These are phyloP conservation scores for Cyberlindnera euphorbiiphila DNA, from an alignment of 805 yeast genomes.

Conservation along the genomic window DNA sequence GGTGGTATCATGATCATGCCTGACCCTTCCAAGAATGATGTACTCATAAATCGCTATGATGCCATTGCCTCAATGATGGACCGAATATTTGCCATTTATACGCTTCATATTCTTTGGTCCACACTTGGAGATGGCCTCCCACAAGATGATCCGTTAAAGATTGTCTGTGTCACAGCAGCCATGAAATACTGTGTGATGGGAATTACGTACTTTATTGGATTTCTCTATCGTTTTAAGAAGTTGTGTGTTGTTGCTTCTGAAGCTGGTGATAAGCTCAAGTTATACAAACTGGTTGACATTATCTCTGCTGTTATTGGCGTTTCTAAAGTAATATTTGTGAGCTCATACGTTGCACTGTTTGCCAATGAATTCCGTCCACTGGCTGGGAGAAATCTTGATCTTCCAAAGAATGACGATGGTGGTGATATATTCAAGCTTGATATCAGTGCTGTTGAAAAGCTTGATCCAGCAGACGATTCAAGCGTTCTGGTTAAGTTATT, in stretches of 20 bases:
- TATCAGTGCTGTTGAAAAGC: slow-evolving; percentile 13
- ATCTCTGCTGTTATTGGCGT: slow-evolving; percentile 10
- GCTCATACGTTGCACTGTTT: slow-evolving; percentile 16
- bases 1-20: slow-evolving; percentile 13
- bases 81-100: slow-evolving; percentile 10
- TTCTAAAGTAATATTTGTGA: slow-evolving; percentile 15
- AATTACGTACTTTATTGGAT: slow-evolving; percentile 22
- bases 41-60: slow-evolving; percentile 4
- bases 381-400: neutral
- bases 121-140: slow-evolving; percentile 14
- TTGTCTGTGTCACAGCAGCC: slow-evolving; percentile 14
- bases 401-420: neutral
- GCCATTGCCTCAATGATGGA: slow-evolving; percentile 5
- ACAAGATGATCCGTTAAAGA: slow-evolving; percentile 11
- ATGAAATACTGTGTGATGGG: slow-evolving; percentile 23
- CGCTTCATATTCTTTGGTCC: slow-evolving; percentile 21
- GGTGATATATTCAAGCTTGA: slow-evolving; percentile 1
- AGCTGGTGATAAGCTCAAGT: slow-evolving; percentile 3
- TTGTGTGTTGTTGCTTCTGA: slow-evolving; percentile 5
- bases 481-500: slow-evolving; percentile 1
- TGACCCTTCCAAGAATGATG: slow-evolving; percentile 8
- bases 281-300: slow-evolving; percentile 19
- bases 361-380: slow-evolving; percentile 5
- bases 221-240: slow-evolving; percentile 16
- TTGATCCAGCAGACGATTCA: slow-evolving; percentile 11